Conservation (phyloP, 495 filamentous ascomycete species). For the Annulohypoxylon moriforme region DNA sequence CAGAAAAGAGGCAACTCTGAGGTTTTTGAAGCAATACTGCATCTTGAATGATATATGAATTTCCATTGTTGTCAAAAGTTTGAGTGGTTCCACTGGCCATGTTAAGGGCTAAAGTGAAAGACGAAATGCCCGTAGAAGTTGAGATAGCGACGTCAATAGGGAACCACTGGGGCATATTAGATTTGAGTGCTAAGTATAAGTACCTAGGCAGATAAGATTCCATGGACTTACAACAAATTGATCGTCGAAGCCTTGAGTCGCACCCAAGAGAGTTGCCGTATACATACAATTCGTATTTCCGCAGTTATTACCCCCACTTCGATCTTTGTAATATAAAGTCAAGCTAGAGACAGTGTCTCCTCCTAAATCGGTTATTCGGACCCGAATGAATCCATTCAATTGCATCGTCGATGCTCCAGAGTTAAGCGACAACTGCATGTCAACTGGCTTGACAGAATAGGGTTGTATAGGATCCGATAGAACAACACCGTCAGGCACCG, state of each 20-base stretch:
- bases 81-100: constrained; percentile 55
- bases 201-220: not conserved
- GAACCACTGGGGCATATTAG: constrained; percentile 54
- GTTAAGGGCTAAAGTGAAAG: constrained; percentile 56
- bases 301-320: constrained; percentile 85
- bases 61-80: constrained; percentile 60
- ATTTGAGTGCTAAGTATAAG: not conserved
- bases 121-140: constrained; percentile 57
- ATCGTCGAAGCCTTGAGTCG: constrained; percentile 67
- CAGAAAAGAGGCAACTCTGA: constrained; percentile 60
- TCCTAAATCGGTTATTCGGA: constrained; percentile 55
- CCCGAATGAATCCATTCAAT: constrained; percentile 56
- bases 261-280: constrained; percentile 57
- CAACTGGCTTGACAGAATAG: constrained; percentile 69
- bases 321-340: constrained; percentile 87
- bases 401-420: constrained; percentile 51
- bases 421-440: constrained; percentile 59
- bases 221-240: constrained; percentile 61
- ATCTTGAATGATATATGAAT: constrained; percentile 57
- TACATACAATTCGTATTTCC: constrained; percentile 57
- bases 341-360: constrained; percentile 56
- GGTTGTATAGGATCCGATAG: constrained; percentile 65
- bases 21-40: constrained; percentile 57
- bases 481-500: constrained; percentile 62
- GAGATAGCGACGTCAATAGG: constrained; percentile 54